Evolutionary conservation across 1,139 yeast genomes (phyloP), one percentile per base, ranked within the genome.

Genomic region (Suhomyces coccinellae): DNA sequence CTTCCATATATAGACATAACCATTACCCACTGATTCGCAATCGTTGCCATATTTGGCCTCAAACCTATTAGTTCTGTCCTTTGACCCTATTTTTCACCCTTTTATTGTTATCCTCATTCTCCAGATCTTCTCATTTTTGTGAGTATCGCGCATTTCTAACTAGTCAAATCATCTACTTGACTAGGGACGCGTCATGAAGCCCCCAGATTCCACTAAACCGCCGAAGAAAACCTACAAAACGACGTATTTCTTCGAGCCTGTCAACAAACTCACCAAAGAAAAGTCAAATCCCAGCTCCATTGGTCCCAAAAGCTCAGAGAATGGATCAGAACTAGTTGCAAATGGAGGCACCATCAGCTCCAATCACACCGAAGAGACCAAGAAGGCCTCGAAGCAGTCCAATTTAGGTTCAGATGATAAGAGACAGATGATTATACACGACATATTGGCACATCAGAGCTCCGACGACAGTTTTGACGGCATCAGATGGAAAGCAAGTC

Each of bases 381-480:
- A 10, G 4, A 34, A 13, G 4, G 13, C 36, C 6, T 20, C 29
- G 6, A 34, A 34, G 14, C 17, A 9, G 8, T 7, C 29, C 24
- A 29, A 34, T 6, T 15, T 31, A 11, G 29, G 42, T 13, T 41
- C 44, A 10, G 44, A 41, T 14, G 44, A 41, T 17, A 41, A 36
- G 14, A 31, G 40, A 26, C 40, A 29, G 22, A 20, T 41, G 20
- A 41, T 41, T 4, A 20, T 20, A 20, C 36, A 41, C 13, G 44
- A 41, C 6, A 41, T 44, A 2, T 36, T 48, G 9, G 50, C 52
- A 9, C 62, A 49, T 36, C 77, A 71, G 45, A 69, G 73, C 50
- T 72, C 78, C 0, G 79, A 73, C 49, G 79, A 74, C 48, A 71
- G 77, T 47, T 72, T 71, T 49, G 79, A 73, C 43, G 79, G 76